Conservation (phyloP, 768 basidiomycete species). For the Russula ochroleuca region DNA sequence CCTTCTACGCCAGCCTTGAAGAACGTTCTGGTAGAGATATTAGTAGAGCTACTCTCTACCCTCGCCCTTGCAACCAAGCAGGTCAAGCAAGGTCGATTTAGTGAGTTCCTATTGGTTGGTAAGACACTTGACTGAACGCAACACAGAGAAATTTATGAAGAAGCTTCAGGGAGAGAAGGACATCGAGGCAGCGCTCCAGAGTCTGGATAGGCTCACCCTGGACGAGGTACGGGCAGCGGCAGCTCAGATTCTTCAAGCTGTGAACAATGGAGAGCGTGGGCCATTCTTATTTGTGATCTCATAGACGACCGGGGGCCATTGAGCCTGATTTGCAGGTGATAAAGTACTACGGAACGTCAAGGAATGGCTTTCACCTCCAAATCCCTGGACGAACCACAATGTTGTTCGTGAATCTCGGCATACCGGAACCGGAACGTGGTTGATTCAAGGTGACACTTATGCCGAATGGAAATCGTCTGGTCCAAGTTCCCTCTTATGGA, state of each 20-base stretch:
- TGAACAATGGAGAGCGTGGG: not conserved
- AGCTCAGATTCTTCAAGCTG: not conserved
- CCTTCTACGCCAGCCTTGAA: not conserved
- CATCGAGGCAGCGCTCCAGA: not conserved
- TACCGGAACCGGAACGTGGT: not conserved
- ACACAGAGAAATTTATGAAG: slow-evolving; percentile 8
- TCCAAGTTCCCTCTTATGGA: slow-evolving; percentile 3
- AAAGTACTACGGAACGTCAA: not conserved
- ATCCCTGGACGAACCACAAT: slow-evolving; percentile 1
- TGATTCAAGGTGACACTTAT: not conserved
- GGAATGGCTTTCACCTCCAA: slow-evolving; percentile 9
- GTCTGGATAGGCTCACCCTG: not conserved
- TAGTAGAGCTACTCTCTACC: not conserved
- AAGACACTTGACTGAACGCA: not conserved
- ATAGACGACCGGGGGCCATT: not conserved
- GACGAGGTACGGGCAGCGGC: slow-evolving; percentile 1
- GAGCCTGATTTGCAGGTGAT: not conserved
- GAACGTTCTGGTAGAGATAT: not conserved
- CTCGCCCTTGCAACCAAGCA: slow-evolving; percentile 7
- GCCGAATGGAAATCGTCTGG: not conserved
- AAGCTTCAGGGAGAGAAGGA: slow-evolving; percentile 7
- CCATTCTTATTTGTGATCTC: not conserved
- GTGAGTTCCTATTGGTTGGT: not conserved
- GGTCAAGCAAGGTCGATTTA: not conserved
- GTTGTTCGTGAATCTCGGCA: not conserved